phyloP scores from a whole-genome alignment of 495 filamentous ascomycete species.

The Patellaria atrata region DNA sequence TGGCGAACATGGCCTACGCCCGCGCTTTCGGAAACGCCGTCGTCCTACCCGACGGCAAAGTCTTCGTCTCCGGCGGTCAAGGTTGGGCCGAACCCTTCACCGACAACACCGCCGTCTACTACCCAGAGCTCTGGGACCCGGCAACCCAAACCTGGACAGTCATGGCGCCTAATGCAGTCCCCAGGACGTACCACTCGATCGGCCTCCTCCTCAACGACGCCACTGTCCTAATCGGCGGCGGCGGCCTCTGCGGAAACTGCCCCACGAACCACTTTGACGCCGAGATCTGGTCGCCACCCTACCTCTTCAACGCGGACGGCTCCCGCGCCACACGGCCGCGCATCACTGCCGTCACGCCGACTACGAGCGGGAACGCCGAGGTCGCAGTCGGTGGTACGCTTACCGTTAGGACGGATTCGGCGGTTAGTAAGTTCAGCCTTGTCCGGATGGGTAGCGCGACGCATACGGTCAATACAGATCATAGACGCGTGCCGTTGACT shows the following conservation, averaged over 20 bases:
- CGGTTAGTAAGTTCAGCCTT: constrained; percentile 21
- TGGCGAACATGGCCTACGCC: constrained; percentile 31
- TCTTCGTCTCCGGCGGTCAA: constrained; percentile 44
- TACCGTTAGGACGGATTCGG: constrained; percentile 23
- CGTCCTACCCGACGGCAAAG: constrained; percentile 40
- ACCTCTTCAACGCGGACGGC: constrained; percentile 35
- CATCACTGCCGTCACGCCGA: constrained; percentile 21
- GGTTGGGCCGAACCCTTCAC: constrained; percentile 33
- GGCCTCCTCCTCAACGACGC: constrained; percentile 43
- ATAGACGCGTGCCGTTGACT: constrained; percentile 36
- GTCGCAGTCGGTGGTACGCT: constrained; percentile 26
- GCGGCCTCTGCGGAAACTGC: constrained; percentile 41
- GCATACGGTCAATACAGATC: constrained; percentile 46
- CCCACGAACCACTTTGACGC: constrained; percentile 42
- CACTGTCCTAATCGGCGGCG: constrained; percentile 39
- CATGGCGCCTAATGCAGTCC: constrained; percentile 29
- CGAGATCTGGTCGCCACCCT: constrained; percentile 43
- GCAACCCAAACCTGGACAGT: constrained; percentile 26
- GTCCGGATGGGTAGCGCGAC: constrained; percentile 36
- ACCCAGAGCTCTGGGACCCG: constrained; percentile 40
- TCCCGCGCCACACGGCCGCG: constrained; percentile 29
- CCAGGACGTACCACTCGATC: constrained; percentile 42
- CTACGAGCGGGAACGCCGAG: no score
- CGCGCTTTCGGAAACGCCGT: constrained; percentile 41
- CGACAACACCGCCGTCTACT: constrained; percentile 31